Conservation (phyloP, 352 stramenopile species). For the Discostella stelligera region DNA sequence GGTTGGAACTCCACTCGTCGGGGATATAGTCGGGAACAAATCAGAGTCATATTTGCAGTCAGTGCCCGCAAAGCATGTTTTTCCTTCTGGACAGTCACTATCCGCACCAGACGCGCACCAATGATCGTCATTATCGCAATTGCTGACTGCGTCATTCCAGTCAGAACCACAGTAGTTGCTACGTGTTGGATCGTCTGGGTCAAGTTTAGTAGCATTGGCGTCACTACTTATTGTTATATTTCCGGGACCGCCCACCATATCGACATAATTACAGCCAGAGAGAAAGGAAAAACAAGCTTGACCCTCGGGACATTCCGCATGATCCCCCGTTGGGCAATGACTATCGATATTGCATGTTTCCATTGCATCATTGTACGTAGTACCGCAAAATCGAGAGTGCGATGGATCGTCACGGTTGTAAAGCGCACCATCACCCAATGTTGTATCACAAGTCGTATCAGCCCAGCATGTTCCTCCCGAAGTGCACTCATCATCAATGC, state of each 20-base stretch:
- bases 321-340: conserved; percentile 26
- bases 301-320: conserved; percentile 15
- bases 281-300: conserved; percentile 31
- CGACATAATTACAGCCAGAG: conserved; percentile 31
- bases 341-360: conserved; percentile 33
- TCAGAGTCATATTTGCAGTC: conserved; percentile 41
- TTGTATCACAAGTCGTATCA: conserved; percentile 38
- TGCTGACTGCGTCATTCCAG: conserved; percentile 41
- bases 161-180: conserved; percentile 42
- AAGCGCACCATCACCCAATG: conserved; percentile 30
- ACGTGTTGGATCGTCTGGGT: conserved; percentile 17
- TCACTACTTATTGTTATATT: background rate
- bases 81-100: conserved; percentile 41
- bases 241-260: conserved; percentile 34
- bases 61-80: conserved; percentile 39
- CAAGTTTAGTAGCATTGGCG: background rate
- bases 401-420: conserved; percentile 27
- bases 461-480: conserved; percentile 32
- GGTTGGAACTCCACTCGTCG: conserved; percentile 5
- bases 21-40: conserved; percentile 29
- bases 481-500: conserved; percentile 41
- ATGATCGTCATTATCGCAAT: conserved; percentile 29
- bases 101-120: conserved; percentile 43
- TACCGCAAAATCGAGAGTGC: conserved; percentile 47
- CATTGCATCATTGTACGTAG: conserved; percentile 30